A percentile compares a stretch with the other conserved stretches of the same genome.
These are phyloP conservation scores for Aegle marmelos DNA, from an alignment of 345 rosid species.

Conservation along the genomic window DNA sequence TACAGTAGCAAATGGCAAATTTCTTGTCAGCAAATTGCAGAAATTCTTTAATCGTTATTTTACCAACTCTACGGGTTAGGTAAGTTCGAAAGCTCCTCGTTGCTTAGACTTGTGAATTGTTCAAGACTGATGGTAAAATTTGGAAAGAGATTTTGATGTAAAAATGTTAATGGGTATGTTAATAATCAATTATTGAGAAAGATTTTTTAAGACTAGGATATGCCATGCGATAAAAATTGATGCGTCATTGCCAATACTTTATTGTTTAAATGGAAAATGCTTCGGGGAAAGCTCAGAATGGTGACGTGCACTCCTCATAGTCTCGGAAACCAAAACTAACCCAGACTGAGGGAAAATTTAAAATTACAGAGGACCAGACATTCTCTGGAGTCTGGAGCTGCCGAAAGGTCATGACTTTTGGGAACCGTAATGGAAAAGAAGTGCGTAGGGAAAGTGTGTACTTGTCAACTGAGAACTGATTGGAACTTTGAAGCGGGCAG, in stretches of 20 bases:
- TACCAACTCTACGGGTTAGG: not conserved
- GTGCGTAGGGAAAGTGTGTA: not conserved
- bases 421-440: not conserved
- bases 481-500: too few relatives aligned
- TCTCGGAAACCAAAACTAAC: not conserved
- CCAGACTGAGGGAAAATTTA: not conserved
- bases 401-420: not conserved
- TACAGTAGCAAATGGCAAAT: too few relatives aligned
- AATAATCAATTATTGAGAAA: not conserved
- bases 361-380: too few relatives aligned
- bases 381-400: too few relatives aligned
- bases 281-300: conserved; percentile 1
- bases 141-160: conserved; percentile 17
- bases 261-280: not conserved
- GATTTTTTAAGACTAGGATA: not conserved
- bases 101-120: not conserved
- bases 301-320: too few relatives aligned
- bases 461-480: not conserved
- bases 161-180: not conserved
- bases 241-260: not conserved
- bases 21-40: not conserved
- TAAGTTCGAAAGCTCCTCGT: not conserved
- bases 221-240: not conserved
- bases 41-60: not conserved
- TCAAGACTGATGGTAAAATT: conserved; percentile 7